Evolutionary conservation across 2,329 filamentous ascomycete genomes (phyloP), one percentile per base, ranked within the genome.

Genomic region (Penicillium sp.): DNA sequence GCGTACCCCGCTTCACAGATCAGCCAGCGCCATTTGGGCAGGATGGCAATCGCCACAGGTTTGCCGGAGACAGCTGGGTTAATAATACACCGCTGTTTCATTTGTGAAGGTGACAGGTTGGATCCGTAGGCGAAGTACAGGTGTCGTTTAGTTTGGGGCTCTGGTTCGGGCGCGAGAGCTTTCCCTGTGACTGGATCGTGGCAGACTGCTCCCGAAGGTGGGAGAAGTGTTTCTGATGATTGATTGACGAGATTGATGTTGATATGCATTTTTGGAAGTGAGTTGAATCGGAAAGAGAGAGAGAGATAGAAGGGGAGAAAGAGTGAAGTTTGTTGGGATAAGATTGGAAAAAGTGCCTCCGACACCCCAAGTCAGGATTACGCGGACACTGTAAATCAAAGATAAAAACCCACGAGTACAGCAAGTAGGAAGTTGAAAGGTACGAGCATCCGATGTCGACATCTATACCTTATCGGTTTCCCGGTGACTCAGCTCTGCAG

Each of bases 101-200:
- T 76, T 46, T 76, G 74, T 3, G 64, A 67, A 23, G 69, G 65
- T 4, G 74, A 76, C 26, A 76, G 70, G 50, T 76, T 76, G 39
- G 72, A 75, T 46, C 74, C 74, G 53, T 73, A 76, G 47, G 74
- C 73, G 52, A 76, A 75, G 59, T 76, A 76, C 58, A 74, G 68
- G 31, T 69, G 63, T 50, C 62, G 63, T 45, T 26, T 16, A 51
- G 47, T 34, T 49, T 38, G 42, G 26, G 15, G 23, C 29, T 47
- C 33, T 57, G 51, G 42, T 46, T 56, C 41, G 41, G 43, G 36
- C 23, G 41, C 47, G 68, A 62, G 65, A 64, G 60, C 24, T 29
- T 65, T 24, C 18, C 36, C 16, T 49, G 45, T 33, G 41, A 26
- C 7, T 24, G 28, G 29, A 18, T 36, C 12, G 21, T 43, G 21